A percentile compares a stretch with the other conserved stretches of the same genome.
These are phyloP conservation scores for Barbatosphaeria neglecta DNA, from an alignment of 495 filamentous ascomycete genomes.

Conservation along the genomic window DNA sequence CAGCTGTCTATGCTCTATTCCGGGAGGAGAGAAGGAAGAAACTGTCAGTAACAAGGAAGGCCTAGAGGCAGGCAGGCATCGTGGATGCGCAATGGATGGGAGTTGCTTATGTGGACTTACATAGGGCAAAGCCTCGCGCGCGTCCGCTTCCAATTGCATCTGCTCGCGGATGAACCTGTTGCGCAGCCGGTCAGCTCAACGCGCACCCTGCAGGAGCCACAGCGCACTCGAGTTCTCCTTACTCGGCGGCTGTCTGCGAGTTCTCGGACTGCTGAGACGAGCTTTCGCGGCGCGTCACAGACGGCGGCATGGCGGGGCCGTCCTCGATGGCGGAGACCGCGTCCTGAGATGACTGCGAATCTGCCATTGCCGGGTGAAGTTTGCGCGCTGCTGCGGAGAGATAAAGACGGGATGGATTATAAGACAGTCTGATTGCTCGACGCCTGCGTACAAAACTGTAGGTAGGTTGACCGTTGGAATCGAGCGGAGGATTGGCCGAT, in stretches of 20 bases:
- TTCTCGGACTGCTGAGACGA: conserved; percentile 54
- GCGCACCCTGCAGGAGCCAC: not conserved
- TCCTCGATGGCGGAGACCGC: conserved; percentile 8
- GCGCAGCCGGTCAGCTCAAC: not conserved
- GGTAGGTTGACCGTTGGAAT: no score
- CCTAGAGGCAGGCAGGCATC: not conserved
- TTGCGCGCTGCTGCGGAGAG: not conserved
- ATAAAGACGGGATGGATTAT: not conserved
- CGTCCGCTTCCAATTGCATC: conserved; percentile 83
- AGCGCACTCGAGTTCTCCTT: conserved; percentile 11
- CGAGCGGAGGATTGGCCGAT: no score
- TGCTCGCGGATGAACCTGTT: conserved; percentile 76
- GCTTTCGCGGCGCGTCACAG: conserved; percentile 34
- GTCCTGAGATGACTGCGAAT: conserved; percentile 5
- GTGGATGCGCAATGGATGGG: no score
- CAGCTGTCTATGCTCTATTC: conserved; percentile 78
- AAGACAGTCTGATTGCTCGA: not conserved
- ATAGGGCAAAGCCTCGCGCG: conserved; percentile 88
- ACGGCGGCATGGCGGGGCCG: conserved; percentile 9
- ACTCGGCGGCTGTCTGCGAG: conserved; percentile 86
- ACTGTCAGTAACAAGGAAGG: conserved; percentile 1
- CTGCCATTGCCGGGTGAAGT: no score
- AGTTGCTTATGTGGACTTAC: conserved; percentile 37
- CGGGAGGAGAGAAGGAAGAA: conserved; percentile 6
- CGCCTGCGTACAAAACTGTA: no score